Base-by-base conservation (phyloP, 192 early-diverging fungal genomes). In the Coemansia sp. region DNA sequence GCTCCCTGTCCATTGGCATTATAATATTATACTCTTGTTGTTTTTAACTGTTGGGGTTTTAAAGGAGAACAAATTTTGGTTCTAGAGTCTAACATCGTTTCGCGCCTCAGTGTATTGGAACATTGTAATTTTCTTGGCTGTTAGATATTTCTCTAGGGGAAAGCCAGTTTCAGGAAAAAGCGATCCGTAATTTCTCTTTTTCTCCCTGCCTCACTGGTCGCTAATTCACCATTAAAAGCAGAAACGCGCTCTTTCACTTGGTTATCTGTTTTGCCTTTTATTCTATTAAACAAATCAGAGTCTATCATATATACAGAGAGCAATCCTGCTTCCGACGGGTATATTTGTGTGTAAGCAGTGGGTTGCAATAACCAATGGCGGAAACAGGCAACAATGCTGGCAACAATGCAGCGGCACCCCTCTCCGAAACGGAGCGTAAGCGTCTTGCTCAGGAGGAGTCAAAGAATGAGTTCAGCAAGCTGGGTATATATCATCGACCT, bases 401-500 rank as follows among this genome's bases (percentile, higher is more conserved):
- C 55, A 67, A 32, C 65, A 67, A 49, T 32, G 65, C 14, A 55
- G 39, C 39, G 10, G 5, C 67, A 10, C 22, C 66, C 22, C 61
- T 65, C 2, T 51, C 59, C 46, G 74, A 76, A 20, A 49, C 70
- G 20, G 79, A 81, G 48, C 74, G 70, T 22, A 76, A 60, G 51
- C 55, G 62, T 61, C 41, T 61, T 9, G 61, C 66, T 58, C 74
- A 73, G 56, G 79, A 81, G 42, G 74, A 81, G 58, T 65, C 74
- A 16, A 70, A 70, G 41, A 62, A 25, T 50, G 71, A 76, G 64
- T 73, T 81, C 63, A 46, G 59, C 56, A 72, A 73, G 49, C 51
- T 58, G 41, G 79, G 79, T 81, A 81, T 72, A 14, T 81, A 73
- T 74, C 74, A 64, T 32, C 39, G 39, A 19, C 44, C 37, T 17